phyloP scores from a whole-genome alignment of 768 basidiomycete species.

The Collybia mongolica region DNA sequence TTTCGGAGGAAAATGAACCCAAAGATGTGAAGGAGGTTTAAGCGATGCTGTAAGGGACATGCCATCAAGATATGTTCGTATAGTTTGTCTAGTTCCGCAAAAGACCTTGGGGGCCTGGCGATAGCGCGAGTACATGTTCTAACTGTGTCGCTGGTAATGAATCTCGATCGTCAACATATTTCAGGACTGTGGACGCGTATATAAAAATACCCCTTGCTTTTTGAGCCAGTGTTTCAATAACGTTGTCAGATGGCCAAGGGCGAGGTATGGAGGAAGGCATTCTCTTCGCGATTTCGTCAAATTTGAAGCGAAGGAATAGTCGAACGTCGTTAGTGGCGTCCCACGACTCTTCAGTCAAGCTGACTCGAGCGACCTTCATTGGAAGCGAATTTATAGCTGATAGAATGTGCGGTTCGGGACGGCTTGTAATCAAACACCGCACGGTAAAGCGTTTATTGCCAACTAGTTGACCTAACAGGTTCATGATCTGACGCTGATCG shows the following conservation, averaged over 20 bases:
- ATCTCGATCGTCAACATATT: constrained; percentile 17
- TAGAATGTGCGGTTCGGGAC: constrained; percentile 22
- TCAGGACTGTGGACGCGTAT: constrained; percentile 19
- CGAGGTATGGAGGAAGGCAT: neutral
- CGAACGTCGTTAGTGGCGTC: neutral
- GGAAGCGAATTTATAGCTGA: constrained; percentile 6
- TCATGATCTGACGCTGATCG: constrained; percentile 10
- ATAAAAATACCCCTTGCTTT: constrained; percentile 24
- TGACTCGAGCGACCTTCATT: neutral
- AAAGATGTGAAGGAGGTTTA: neutral
- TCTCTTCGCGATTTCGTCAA: neutral
- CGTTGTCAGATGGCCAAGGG: constrained; percentile 17
- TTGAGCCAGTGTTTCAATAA: constrained; percentile 10
- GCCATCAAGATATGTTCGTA: constrained; percentile 12
- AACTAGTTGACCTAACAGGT: constrained; percentile 5
- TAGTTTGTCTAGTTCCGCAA: constrained; percentile 15
- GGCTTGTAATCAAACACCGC: constrained; percentile 22
- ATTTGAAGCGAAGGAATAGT: neutral
- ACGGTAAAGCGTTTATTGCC: constrained; percentile 12
- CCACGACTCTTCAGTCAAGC: neutral
- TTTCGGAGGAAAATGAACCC: neutral
- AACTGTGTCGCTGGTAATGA: constrained; percentile 5
- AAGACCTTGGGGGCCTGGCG: constrained; percentile 1
- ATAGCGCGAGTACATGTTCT: neutral
- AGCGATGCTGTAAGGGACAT: neutral